These are phyloP conservation scores for Neurospora terricola DNA, from an alignment of 495 filamentous ascomycete species.

Conservation along the genomic window DNA sequence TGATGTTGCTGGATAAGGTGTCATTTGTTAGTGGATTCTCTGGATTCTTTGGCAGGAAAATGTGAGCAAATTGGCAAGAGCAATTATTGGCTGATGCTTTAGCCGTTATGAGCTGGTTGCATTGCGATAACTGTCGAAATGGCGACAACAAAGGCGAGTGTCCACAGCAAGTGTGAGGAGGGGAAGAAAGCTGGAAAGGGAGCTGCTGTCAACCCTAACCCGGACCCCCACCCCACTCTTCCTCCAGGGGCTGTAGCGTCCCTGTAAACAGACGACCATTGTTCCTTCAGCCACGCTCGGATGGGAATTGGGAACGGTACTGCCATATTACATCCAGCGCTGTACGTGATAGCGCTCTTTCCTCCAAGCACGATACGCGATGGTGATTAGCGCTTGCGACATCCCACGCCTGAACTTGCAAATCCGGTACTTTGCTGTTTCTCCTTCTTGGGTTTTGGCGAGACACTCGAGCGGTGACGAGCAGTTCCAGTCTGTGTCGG, in stretches of 20 bases:
- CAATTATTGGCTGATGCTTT: background rate
- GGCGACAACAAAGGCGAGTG: background rate
- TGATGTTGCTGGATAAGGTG: background rate
- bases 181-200: background rate
- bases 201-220: background rate
- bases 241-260: background rate
- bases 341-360: background rate
- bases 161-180: background rate
- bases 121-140: background rate
- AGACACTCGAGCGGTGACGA: background rate
- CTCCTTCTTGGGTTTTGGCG: background rate
- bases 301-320: background rate
- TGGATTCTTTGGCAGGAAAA: background rate
- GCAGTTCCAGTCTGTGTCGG: background rate
- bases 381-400: background rate
- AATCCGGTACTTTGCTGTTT: background rate
- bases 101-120: accelerated
- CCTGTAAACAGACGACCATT: background rate
- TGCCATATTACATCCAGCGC: background rate
- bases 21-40: background rate
- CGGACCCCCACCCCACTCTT: background rate
- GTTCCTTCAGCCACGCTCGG: background rate
- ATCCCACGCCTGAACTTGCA: background rate
- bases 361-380: background rate
- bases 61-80: background rate